phyloP scores from a whole-genome alignment of 768 basidiomycete genomes.

The Asterophora parasitica region DNA sequence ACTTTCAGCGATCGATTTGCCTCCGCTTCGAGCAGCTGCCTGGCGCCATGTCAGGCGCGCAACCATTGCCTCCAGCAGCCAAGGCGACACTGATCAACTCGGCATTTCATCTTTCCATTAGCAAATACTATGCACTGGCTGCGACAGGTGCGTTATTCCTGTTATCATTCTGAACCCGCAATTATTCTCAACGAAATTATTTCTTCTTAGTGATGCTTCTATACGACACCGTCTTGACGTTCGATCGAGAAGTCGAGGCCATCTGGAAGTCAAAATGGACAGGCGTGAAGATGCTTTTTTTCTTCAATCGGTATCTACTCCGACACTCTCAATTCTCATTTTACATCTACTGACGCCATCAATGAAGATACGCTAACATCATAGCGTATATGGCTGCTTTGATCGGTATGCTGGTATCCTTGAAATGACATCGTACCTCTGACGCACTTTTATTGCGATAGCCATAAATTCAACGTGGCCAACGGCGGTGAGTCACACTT shows the following conservation, averaged over 20 bases:
- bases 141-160: slow-evolving; percentile 1
- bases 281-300: slow-evolving; percentile 11
- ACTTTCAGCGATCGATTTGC: neutral
- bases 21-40: neutral
- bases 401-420: neutral
- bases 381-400: slow-evolving; percentile 5
- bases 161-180: neutral
- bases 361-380: slow-evolving; percentile 9
- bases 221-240: slow-evolving; percentile 11
- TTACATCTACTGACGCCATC: neutral
- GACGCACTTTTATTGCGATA: neutral
- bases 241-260: slow-evolving; percentile 12
- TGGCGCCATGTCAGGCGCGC: slow-evolving; percentile 6
- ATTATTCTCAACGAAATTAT: no score
- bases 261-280: slow-evolving; percentile 14
- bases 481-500: neutral
- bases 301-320: slow-evolving; percentile 12
- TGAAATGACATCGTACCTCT: neutral
- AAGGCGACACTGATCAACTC: slow-evolving; percentile 5
- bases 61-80: slow-evolving; percentile 6
- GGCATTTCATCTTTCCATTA: slow-evolving; percentile 10
- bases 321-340: neutral
- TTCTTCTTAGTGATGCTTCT: slow-evolving; percentile 10
- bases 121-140: slow-evolving; percentile 13
- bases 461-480: slow-evolving; percentile 12